Conservation (phyloP, 495 filamentous ascomycete species). For the Xylaria palmicola region DNA sequence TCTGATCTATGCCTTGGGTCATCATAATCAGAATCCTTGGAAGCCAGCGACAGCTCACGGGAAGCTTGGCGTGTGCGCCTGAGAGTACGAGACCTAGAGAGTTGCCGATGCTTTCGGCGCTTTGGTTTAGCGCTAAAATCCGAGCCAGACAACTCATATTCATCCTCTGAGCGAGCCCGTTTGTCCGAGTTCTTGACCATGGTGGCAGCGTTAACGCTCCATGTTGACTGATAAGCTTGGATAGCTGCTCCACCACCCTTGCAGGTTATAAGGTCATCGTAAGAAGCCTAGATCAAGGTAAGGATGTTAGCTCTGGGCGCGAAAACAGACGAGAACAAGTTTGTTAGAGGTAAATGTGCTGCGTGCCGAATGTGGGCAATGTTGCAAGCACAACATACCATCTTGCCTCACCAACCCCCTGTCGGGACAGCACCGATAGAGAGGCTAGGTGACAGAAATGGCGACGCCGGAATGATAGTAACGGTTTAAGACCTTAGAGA, state of each 20-base stretch:
- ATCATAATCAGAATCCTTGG: constrained; percentile 7
- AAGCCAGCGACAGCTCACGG: constrained; percentile 20
- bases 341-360: not conserved
- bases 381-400: constrained; percentile 10
- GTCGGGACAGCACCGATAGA: constrained; percentile 13
- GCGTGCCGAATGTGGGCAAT: not conserved
- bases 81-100: constrained; percentile 8
- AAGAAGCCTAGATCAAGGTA: not conserved
- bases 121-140: constrained; percentile 8
- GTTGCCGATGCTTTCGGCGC: constrained; percentile 6
- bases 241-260: constrained; percentile 15
- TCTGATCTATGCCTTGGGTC: constrained; percentile 6
- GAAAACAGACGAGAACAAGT: not conserved
- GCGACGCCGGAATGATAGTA: not conserved
- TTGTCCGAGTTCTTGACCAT: constrained; percentile 9
- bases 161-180: constrained; percentile 24
- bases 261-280: constrained; percentile 16
- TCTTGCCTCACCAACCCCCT: not conserved
- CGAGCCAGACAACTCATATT: constrained; percentile 33
- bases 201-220: not conserved
- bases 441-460: not conserved
- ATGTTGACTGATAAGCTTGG: constrained; percentile 3
- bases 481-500: not conserved
- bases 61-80: constrained; percentile 27
- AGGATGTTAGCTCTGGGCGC: not conserved